Evolutionary conservation across 306 rosid species (phyloP).

Genomic region (Trichosanthes truncata): DNA sequence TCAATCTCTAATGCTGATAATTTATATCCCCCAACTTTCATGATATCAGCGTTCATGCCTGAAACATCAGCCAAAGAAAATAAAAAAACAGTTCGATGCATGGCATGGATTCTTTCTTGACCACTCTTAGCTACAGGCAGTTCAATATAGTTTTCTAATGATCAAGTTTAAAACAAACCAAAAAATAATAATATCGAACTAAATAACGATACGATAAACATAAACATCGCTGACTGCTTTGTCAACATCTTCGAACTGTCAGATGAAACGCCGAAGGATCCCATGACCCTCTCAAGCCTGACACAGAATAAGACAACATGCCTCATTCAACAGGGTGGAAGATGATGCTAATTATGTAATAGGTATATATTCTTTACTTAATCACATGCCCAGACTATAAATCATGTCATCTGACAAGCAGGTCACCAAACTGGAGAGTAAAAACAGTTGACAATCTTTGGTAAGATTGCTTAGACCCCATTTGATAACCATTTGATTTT

Average conservation of each 20-base stretch:
- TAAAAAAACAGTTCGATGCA: not conserved
- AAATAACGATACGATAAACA: not conserved
- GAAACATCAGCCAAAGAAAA: conserved; percentile 17
- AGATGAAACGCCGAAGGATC: not conserved
- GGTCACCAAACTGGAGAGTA: not conserved
- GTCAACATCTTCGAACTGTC: not conserved
- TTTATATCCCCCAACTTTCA: conserved; percentile 94
- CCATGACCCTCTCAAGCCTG: not conserved
- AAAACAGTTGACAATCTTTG: not conserved
- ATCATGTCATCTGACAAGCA: not conserved
- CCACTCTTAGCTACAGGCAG: not conserved
- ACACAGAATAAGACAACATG: not conserved
- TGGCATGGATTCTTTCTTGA: not conserved
- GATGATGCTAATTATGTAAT: not conserved
- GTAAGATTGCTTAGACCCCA: not conserved
- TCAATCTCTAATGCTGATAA: conserved; percentile 89
- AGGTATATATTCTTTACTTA: not conserved
- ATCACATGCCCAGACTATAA: not conserved
- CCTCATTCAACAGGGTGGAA: not conserved
- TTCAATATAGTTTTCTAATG: not conserved
- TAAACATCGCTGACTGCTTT: not conserved
- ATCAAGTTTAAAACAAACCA: not conserved
- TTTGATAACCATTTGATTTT: too few relatives aligned
- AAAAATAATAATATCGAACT: not conserved
- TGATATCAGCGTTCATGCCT: conserved; percentile 84